phyloP scores from a whole-genome alignment of 768 basidiomycete species.

The Daedalea quercina region DNA sequence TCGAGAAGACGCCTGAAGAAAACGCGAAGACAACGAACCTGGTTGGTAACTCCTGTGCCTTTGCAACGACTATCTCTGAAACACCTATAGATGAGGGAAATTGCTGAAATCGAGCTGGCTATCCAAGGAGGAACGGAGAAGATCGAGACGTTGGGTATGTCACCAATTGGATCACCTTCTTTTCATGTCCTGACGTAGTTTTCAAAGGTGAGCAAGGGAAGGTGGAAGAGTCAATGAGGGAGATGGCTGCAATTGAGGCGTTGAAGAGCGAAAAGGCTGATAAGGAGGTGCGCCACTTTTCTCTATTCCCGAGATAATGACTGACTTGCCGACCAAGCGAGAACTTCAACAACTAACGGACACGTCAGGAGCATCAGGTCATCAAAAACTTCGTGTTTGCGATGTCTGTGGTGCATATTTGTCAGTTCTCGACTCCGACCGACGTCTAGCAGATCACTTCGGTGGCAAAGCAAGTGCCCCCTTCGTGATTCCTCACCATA shows the following conservation, averaged over 20 bases:
- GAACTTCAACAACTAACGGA: constrained; percentile 96
- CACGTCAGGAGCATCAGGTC: constrained; percentile 97
- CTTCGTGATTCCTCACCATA: not conserved
- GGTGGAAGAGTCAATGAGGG: constrained; percentile 97
- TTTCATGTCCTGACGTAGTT: not conserved
- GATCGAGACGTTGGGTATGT: constrained; percentile 84
- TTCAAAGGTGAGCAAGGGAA: constrained; percentile 92
- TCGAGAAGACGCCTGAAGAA: constrained; percentile 99
- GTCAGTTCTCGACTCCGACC: constrained; percentile 95
- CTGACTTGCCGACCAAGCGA: constrained; percentile 39
- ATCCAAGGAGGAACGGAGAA: constrained; percentile 99
- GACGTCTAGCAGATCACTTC: constrained; percentile 98
- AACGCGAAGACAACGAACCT: constrained; percentile 98
- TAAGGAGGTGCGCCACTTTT: constrained; percentile 65
- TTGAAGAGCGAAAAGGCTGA: constrained; percentile 93
- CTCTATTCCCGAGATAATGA: too few species aligned
- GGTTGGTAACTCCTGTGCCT: constrained; percentile 34
- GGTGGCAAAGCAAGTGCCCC: constrained; percentile 82
- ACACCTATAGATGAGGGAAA: constrained; percentile 82
- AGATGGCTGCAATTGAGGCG: constrained; percentile 96
- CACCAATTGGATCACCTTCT: too few species aligned
- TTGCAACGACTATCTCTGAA: not conserved
- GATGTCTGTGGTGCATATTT: constrained; percentile 99
- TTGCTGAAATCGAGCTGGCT: constrained; percentile 97
- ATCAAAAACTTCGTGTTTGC: constrained; percentile 99